Conservation (phyloP, 177 flowering plant genomes). For the Vitis hybrid region DNA sequence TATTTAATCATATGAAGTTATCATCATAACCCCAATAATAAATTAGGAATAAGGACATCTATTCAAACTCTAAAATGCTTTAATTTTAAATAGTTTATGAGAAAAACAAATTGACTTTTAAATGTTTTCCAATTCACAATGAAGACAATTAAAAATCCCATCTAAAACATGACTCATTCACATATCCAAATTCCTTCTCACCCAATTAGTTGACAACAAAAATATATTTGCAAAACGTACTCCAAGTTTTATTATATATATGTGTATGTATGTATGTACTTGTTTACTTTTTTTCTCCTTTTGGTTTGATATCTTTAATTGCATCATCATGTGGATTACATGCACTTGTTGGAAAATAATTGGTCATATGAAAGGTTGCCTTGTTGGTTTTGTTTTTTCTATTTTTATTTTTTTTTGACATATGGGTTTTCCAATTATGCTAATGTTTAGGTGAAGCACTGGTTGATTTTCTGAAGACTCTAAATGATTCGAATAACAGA, state of each 20-base stretch:
- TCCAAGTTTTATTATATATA: neutral
- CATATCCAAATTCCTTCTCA: neutral
- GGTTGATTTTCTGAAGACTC: constrained; percentile 41
- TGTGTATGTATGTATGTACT: no score
- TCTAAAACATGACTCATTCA: neutral
- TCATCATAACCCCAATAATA: neutral
- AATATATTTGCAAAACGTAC: neutral
- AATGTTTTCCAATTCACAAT: neutral
- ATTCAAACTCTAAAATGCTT: no score
- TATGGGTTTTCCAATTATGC: constrained; percentile 4
- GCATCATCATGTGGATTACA: neutral
- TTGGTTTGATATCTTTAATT: neutral
- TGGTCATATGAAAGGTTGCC: neutral
- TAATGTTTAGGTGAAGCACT: constrained; percentile 66
- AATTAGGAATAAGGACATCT: no score
- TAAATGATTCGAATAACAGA: constrained; percentile 56
- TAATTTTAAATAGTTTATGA: no score
- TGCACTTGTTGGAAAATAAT: neutral
- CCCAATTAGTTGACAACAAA: neutral
- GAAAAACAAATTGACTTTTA: neutral
- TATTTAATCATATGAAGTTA: no score
- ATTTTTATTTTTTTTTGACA: neutral
- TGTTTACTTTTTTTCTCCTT: no score
- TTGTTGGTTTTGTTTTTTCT: neutral
- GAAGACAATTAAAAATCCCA: neutral